These are phyloP conservation scores for Drechslerella coelobrocha DNA, from an alignment of 2,329 filamentous ascomycete genomes.

Conservation along the genomic window DNA sequence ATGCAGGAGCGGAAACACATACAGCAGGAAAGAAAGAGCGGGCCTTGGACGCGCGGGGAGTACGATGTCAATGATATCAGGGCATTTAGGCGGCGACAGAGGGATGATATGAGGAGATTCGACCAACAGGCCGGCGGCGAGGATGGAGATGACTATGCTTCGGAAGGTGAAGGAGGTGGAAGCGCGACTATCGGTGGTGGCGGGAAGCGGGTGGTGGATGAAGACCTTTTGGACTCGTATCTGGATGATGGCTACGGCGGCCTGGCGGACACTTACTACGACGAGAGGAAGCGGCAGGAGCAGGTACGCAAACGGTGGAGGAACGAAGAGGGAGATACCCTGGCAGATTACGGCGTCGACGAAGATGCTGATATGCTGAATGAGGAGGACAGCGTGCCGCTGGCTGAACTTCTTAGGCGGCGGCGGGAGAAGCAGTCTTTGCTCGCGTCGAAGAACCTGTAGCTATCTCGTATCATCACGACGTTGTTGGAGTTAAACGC, in stretches of 20 bases:
- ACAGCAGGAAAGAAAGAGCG: slow-evolving; percentile 25
- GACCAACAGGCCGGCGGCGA: slow-evolving; percentile 8
- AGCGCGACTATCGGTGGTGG: slow-evolving; percentile 54
- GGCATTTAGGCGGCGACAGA: slow-evolving; percentile 64
- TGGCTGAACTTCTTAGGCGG: slow-evolving; percentile 71
- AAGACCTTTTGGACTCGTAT: slow-evolving; percentile 53
- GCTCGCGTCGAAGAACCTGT: slow-evolving; percentile 14
- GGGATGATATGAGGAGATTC: slow-evolving; percentile 62
- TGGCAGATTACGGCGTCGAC: slow-evolving; percentile 80
- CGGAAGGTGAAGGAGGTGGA: slow-evolving; percentile 15
- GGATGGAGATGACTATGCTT: slow-evolving; percentile 44
- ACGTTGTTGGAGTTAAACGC: neutral
- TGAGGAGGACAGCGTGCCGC: slow-evolving; percentile 70
- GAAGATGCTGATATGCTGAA: slow-evolving; percentile 70
- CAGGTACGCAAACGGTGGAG: slow-evolving; percentile 69
- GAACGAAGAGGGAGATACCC: slow-evolving; percentile 75
- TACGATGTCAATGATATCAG: slow-evolving; percentile 59
- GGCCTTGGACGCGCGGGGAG: slow-evolving; percentile 35
- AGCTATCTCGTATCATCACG: neutral
- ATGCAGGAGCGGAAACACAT: slow-evolving; percentile 53
- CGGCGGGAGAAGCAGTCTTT: slow-evolving; percentile 57
- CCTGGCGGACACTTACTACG: slow-evolving; percentile 34
- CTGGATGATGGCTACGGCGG: slow-evolving; percentile 49
- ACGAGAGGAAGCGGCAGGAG: slow-evolving; percentile 53
- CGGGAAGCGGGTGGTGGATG: slow-evolving; percentile 54